These are phyloP conservation scores for Diplodia mutila DNA, from an alignment of 2,329 filamentous ascomycete species.

Conservation along the genomic window DNA sequence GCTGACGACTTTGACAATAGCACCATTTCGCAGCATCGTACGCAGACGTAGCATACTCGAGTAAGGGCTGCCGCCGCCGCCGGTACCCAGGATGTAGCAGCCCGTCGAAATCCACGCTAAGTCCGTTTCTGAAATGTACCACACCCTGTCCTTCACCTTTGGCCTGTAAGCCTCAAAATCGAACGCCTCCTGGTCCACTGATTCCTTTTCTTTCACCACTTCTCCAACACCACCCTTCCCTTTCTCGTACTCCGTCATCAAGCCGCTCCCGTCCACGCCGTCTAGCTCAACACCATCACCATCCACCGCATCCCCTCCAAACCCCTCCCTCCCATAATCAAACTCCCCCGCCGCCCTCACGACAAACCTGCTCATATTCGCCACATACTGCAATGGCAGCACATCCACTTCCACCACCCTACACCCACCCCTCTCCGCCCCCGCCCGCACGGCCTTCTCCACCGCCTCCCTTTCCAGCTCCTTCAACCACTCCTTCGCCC, in stretches of 20 bases:
- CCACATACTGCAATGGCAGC: conserved; percentile 39
- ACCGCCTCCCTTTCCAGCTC: conserved; percentile 48
- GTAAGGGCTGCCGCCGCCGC: conserved; percentile 61
- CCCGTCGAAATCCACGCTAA: conserved; percentile 61
- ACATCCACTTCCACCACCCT: conserved; percentile 54
- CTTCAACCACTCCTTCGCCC: conserved; percentile 36
- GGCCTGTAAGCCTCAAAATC: conserved; percentile 36
- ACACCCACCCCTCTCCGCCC: conserved; percentile 44
- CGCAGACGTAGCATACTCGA: conserved; percentile 56
- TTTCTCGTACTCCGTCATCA: conserved; percentile 3
- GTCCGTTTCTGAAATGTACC: conserved; percentile 63
- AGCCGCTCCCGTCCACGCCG: background rate
- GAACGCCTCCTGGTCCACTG: conserved; percentile 32
- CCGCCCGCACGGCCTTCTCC: conserved; percentile 40
- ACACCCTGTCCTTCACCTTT: conserved; percentile 54
- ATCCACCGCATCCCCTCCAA: background rate
- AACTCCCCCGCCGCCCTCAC: conserved; percentile 25
- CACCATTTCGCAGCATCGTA: conserved; percentile 41
- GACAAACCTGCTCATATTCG: conserved; percentile 33
- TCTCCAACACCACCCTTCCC: background rate
- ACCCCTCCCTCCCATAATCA: conserved; percentile 1
- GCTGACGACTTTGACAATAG: conserved; percentile 49
- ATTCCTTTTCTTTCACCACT: background rate
- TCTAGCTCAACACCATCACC: background rate
- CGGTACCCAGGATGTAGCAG: conserved; percentile 65